Conservation (phyloP, 139 green algal genomes). For the Edaphochlamys debaryana region DNA sequence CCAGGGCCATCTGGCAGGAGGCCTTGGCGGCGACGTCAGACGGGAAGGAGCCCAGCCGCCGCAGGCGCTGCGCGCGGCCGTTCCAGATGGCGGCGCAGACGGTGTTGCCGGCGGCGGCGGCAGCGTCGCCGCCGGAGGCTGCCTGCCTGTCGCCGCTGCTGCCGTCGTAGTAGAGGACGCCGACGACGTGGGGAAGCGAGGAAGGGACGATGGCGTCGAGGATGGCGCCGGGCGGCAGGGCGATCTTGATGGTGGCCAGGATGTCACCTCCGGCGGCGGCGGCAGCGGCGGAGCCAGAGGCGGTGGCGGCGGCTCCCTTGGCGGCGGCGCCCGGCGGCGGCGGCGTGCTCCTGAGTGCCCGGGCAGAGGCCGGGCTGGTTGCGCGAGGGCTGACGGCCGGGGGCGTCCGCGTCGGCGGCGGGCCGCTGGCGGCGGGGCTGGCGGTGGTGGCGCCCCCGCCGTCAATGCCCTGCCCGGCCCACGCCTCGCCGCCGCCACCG, state of each 20-base stretch:
- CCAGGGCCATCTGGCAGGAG: slow-evolving; percentile 16
- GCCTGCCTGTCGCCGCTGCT: background rate
- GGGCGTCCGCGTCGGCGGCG: too few species aligned
- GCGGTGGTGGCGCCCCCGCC: too few species aligned
- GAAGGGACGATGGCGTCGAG: slow-evolving; percentile 1
- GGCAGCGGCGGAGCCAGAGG: too few species aligned
- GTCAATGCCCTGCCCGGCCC: too few species aligned
- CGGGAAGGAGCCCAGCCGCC: background rate
- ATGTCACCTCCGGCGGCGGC: background rate
- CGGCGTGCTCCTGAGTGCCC: background rate
- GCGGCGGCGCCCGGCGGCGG: background rate
- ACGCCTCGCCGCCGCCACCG: too few species aligned
- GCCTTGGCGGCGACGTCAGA: background rate
- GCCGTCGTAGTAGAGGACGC: slow-evolving; percentile 18
- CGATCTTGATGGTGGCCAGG: background rate
- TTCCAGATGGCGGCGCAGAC: slow-evolving; percentile 22
- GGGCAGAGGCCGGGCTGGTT: too few species aligned
- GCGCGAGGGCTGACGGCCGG: too few species aligned
- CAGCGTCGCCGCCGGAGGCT: background rate
- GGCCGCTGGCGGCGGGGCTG: too few species aligned
- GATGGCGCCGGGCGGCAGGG: background rate
- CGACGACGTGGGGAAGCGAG: slow-evolving; percentile 16
- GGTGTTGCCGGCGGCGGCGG: background rate
- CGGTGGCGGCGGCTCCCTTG: background rate
- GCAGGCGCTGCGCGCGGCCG: slow-evolving; percentile 13